Evolutionary conservation across 139 green algal genomes (phyloP), one percentile per base, ranked within the genome.

Genomic region (Astrephomene gubernaculifera): DNA sequence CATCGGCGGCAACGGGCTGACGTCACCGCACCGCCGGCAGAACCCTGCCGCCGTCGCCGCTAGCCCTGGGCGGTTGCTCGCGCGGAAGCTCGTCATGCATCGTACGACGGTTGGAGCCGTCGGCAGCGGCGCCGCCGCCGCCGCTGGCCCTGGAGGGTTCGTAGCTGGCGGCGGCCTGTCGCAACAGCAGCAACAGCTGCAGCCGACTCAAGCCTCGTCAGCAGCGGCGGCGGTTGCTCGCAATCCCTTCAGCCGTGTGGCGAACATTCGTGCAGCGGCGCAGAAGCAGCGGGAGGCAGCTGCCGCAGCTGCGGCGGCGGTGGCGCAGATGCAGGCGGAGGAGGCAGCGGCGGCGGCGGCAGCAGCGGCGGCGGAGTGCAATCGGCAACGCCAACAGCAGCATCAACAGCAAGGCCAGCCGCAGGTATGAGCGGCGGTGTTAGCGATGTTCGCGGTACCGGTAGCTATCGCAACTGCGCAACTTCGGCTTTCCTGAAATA

Each of bases 231-330:
- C 60, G 3, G 27, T 39, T 1, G 63, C 63, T 0, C 22, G 25
- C 22, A 84, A 84, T 38, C 78, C 78, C 5, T 84, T 75, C 43
- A 84, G 78, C 31, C 60, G 78, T 3, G 31, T 65, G 4, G 43
- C 21, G 2, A 39, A 12, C 78, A 65, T 84, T 0, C 60, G 22
- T 12, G 29, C 60, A 29, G 61, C 61, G 41, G 63, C 39, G 61
- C 39, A 25, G n/a, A 33, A 27, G 63, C 39, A 64, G 41, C 39
- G 31, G 33, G 38, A 41, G 31, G 63, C 43, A 17, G 63, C 61
- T 1, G 76, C 60, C 4, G 78, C 63, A 43, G 78, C 61, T 2
- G 63, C 60, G 7, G 78, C 78, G 49, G 60, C 60, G 75, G 75
- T 39, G 57, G 75, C 75, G 39, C 57, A 38, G 35, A 67, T 80